A percentile compares a stretch with the other conserved stretches of the same genome.
Conservation (phyloP, 768 basidiomycete genomes). For the Suillus lakei region DNA sequence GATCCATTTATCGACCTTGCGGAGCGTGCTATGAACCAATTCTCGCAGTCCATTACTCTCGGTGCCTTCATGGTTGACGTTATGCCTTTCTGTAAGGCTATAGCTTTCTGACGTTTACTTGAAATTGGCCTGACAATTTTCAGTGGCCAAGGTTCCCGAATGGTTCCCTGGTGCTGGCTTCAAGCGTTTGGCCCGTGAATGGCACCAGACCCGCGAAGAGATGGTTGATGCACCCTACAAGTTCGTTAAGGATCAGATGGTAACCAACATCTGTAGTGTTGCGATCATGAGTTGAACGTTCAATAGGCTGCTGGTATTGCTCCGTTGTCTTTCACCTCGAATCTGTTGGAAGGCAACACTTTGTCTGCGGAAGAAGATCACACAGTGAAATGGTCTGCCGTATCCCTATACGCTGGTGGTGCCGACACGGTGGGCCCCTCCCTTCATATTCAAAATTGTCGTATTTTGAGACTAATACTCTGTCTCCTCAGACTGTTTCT, state of each 20-base stretch:
- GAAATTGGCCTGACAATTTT: neutral
- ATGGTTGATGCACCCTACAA: no score
- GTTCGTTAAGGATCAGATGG: no score
- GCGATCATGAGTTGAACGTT: no score
- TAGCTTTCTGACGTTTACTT: neutral
- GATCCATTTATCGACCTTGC: slow-evolving; percentile 59
- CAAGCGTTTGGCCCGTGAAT: no score
- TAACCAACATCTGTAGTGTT: no score
- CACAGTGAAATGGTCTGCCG: slow-evolving; percentile 64
- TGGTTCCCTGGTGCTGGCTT: slow-evolving; percentile 62
- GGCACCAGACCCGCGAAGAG: no score
- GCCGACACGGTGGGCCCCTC: neutral
- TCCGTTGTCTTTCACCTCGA: no score
- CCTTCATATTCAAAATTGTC: neutral
- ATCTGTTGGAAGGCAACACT: slow-evolving; percentile 56
- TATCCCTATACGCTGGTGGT: slow-evolving; percentile 33
- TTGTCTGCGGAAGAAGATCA: slow-evolving; percentile 58
- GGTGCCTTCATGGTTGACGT: slow-evolving; percentile 57
- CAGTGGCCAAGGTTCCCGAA: slow-evolving; percentile 52
- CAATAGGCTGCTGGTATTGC: no score
- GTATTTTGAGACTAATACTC: neutral
- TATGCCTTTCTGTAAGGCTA: slow-evolving; percentile 44
- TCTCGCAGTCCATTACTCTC: slow-evolving; percentile 51
- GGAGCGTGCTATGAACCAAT: slow-evolving; percentile 54
- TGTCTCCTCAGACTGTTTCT: slow-evolving; percentile 5